Evolutionary conservation across 2,329 filamentous ascomycete species (phyloP), one percentile per base, ranked within the genome.

Genomic region (Metarhizium guizhouense): DNA sequence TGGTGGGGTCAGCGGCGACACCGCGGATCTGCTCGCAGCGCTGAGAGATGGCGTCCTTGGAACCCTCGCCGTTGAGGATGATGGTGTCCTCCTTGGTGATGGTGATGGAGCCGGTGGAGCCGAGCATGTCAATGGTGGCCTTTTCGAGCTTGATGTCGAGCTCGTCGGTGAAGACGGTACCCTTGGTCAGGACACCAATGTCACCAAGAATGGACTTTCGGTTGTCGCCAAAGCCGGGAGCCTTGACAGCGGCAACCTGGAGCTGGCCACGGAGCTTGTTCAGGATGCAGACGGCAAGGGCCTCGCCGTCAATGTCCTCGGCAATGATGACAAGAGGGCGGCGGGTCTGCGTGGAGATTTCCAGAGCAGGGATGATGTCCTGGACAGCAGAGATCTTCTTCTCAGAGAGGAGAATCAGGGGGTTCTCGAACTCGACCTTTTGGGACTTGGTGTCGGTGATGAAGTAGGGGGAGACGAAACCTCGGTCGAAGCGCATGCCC

Each of bases 71-170:
- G 75, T 99, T 99, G 60, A 99, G 85, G 70, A 99, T 86, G 74
- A 99, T 96, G 66, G 94, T 99, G 76, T 99, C 94, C 79, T 99
- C 94, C 84, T 99, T 99, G 74, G 94, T 99, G 78, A 99, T 97
- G 73, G 94, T 97, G 79, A 99, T 96, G 68, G 92, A 94, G 62
- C 94, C 94, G 64, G 94, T 97, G 58, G 90, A 94, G 64, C 94
- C 94, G 70, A 99, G 90, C 86, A 96, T 89, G 65, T 97, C 94
- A 59, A 88, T 81, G 51, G 92, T 97, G 59, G 90, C 87, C 86
- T 97, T 99, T 81, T 99, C 94, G 56, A 99, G 88, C 85, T 99
- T 99, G 75, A 97, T 86, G 69, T 97, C 94, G 60, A 99, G 88
- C 83, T 99, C 94, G 58, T 97, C 94, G 57, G 86, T 92, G 84